Evolutionary conservation across 1,284 basidiomycete species (phyloP), one percentile per base, ranked within the genome.

Genomic region (Ustilago crameri): DNA sequence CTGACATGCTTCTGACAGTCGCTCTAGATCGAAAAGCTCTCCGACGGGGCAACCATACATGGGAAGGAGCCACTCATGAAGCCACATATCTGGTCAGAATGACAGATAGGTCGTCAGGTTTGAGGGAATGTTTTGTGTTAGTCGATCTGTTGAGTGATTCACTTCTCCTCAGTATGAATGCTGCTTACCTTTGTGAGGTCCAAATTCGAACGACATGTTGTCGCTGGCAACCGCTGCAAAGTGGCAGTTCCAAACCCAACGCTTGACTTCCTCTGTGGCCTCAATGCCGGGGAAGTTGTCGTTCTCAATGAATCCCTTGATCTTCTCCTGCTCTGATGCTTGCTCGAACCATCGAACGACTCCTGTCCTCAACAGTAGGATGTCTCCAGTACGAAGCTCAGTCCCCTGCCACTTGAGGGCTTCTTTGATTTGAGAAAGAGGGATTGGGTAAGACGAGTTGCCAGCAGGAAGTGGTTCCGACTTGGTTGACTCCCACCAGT

Each of bases 41-140:
- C 65, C 68, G 34, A 72, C 66, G 22, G 68, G 68, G 20, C 68
- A 72, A 24, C 68, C 63, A 23, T 40, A 66, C 68, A 72, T 66
- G 20, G 68, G 68, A 23, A 72, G 35, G 14, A 72, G 26, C 68
- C 68, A 71, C 27, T 66, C 53, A 51, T 71, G 68, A 5, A 71
- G 51, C 68, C 68, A 71, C 14, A 71, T 40, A 18, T 71, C 68
- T 70, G 47, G 15, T 17, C 35, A 30, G 12, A 12, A 12, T 7
- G 7, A 37, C 7, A 37, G 12, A 5, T 37, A 8, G 9, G 35
- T 5, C 15, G 9, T 9, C 17, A 37, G 17, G 35, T 9, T 30
- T 5, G 7, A 30, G 30, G 12, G 12, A 12, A 30, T 30, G 5
- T 30, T 12, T 12, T 7, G 30, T 30, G 30, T 30, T 12, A 30